Conservation (phyloP, 768 basidiomycete genomes). For the Termitomyces heimii region DNA sequence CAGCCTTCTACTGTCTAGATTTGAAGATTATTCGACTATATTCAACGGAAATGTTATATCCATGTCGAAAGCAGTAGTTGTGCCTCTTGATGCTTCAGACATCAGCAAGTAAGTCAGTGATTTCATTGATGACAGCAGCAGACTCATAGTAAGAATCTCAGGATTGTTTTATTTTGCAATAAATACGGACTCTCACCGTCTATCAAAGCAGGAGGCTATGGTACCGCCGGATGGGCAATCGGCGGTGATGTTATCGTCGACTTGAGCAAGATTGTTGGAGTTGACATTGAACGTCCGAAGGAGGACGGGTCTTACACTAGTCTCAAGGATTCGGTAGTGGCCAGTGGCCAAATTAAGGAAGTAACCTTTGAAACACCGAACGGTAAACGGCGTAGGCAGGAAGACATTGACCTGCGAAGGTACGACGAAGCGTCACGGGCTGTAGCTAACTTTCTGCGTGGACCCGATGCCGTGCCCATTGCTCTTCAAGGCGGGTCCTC, state of each 20-base stretch:
- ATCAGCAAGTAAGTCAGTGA: slow-evolving; percentile 63
- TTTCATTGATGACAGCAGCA: neutral
- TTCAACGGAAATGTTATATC: slow-evolving; percentile 77
- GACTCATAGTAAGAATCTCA: slow-evolving; percentile 17
- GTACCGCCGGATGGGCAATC: slow-evolving; percentile 86
- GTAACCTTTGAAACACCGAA: slow-evolving; percentile 12
- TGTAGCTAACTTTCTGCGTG: slow-evolving; percentile 47
- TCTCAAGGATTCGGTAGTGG: slow-evolving; percentile 47
- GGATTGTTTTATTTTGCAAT: slow-evolving; percentile 69
- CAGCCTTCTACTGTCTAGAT: slow-evolving; percentile 23
- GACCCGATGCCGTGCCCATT: slow-evolving; percentile 19
- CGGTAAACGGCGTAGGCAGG: slow-evolving; percentile 54
- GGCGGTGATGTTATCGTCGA: slow-evolving; percentile 85
- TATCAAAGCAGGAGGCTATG: slow-evolving; percentile 87
- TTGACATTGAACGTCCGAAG: slow-evolving; percentile 60
- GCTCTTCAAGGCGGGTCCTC: slow-evolving; percentile 24
- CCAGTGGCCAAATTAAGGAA: slow-evolving; percentile 53
- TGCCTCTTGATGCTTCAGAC: slow-evolving; percentile 74
- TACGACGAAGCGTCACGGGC: slow-evolving; percentile 52
- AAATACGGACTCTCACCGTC: slow-evolving; percentile 67
- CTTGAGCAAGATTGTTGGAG: slow-evolving; percentile 58
- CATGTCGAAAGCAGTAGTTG: slow-evolving; percentile 55
- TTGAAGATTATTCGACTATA: slow-evolving; percentile 43
- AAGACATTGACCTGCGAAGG: slow-evolving; percentile 42
- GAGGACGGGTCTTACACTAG: slow-evolving; percentile 52